Evolutionary conservation across 192 early-diverging fungal genomes (phyloP).

Genomic region (Podila epicladia): DNA sequence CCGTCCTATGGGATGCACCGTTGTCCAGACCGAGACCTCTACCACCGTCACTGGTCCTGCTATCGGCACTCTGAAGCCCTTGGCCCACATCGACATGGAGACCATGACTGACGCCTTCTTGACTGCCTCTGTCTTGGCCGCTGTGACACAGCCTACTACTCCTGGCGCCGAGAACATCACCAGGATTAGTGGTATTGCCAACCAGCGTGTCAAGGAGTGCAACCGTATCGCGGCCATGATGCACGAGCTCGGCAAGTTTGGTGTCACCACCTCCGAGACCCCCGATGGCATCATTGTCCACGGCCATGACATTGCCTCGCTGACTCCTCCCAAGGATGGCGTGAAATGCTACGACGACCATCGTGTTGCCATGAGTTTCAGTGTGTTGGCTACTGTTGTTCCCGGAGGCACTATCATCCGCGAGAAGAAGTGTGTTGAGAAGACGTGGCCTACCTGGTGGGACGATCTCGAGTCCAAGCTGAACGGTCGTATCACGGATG

Average conservation of each 20-base stretch:
- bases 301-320: conserved; percentile 62
- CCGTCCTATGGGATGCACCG: conserved; percentile 90
- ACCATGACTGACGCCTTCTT: conserved; percentile 99
- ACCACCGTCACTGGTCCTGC: conserved; percentile 93
- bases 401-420: conserved; percentile 78
- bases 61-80: conserved; percentile 71
- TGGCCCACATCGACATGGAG: conserved; percentile 94
- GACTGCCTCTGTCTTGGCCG: conserved; percentile 92
- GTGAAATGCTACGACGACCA: conserved; percentile 98
- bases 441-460: conserved; percentile 99
- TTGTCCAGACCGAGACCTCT: conserved; percentile 86
- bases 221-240: conserved; percentile 98
- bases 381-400: conserved; percentile 81
- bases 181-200: conserved; percentile 93
- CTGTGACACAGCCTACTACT: conserved; percentile 70
- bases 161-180: conserved; percentile 70
- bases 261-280: conserved; percentile 81
- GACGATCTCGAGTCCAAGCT: conserved; percentile 88
- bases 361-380: conserved; percentile 97
- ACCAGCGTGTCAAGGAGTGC: conserved; percentile 99
- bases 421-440: conserved; percentile 98
- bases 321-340: conserved; percentile 67
- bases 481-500: conserved; percentile 68
- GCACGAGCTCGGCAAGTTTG: conserved; percentile 91
- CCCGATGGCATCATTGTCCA: conserved; percentile 93